Conservation (phyloP, 306 rosid species). For the Comarum palustre region DNA sequence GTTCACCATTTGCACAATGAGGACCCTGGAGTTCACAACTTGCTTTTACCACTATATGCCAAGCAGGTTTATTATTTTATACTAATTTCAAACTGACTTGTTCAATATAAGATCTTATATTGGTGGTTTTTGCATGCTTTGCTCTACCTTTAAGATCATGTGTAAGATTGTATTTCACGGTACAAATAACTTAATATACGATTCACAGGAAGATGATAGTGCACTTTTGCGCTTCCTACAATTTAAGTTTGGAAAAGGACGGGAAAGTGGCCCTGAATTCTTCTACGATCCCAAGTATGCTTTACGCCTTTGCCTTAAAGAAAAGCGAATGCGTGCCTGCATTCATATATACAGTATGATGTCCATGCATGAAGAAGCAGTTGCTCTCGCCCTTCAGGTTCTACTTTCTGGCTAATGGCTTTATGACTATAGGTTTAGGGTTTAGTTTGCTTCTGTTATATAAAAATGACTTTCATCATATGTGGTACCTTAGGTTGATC, state of each 20-base stretch:
- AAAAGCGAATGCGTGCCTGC: slow-evolving; percentile 96
- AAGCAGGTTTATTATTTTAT: slow-evolving; percentile 65
- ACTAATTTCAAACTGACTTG: neutral
- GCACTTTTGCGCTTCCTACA: slow-evolving; percentile 82
- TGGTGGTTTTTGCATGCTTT: neutral
- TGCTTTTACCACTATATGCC: slow-evolving; percentile 89
- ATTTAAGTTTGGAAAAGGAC: slow-evolving; percentile 94
- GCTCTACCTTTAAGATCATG: too few relatives aligned
- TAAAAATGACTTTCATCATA: slow-evolving; percentile 3
- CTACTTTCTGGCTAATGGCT: slow-evolving; percentile 30
- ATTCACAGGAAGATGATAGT: slow-evolving; percentile 84
- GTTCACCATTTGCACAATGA: slow-evolving; percentile 90
- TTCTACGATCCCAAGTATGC: slow-evolving; percentile 99
- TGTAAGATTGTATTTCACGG: too few relatives aligned
- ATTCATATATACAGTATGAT: slow-evolving; percentile 99
- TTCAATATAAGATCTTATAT: neutral
- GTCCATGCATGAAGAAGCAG: slow-evolving; percentile 99
- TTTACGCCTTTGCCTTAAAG: slow-evolving; percentile 94
- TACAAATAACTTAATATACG: too few relatives aligned
- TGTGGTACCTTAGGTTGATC: slow-evolving; percentile 68
- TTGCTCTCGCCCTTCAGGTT: slow-evolving; percentile 97
- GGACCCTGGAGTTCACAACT: slow-evolving; percentile 96
- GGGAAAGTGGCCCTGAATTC: slow-evolving; percentile 85
- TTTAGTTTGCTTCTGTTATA: neutral
- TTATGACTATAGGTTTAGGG: neutral